Evolutionary conservation across 192 early-diverging fungal species (phyloP).

Genomic region (Coemansia sp.): DNA sequence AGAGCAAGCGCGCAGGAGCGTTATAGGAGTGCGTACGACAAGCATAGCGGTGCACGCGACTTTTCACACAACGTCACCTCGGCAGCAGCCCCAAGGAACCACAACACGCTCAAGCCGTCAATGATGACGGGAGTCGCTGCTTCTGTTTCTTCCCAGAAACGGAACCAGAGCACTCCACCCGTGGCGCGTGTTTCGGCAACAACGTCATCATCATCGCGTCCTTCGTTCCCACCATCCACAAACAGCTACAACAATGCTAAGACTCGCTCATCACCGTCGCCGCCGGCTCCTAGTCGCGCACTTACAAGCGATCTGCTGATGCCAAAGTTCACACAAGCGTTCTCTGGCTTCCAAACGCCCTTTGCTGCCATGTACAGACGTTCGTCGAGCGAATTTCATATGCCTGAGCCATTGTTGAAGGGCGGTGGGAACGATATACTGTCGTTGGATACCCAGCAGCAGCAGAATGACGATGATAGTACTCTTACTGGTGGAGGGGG

Average conservation of each 20-base stretch:
- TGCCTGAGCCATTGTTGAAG: conserved; percentile 30
- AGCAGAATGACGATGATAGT: not conserved
- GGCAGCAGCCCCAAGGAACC: not conserved
- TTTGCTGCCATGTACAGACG: conserved; percentile 20
- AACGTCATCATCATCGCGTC: not conserved
- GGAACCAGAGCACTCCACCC: conserved; percentile 18
- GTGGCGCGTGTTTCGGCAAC: conserved; percentile 4
- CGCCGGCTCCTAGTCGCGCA: conserved; percentile 23
- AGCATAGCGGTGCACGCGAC: conserved; percentile 19
- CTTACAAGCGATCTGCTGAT: conserved; percentile 48
- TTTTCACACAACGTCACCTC: conserved; percentile 7
- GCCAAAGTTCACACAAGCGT: conserved; percentile 34
- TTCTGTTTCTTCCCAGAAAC: not conserved
- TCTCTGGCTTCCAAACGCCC: conserved; percentile 34
- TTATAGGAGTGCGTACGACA: conserved; percentile 13
- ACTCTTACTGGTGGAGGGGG: conserved; percentile 9
- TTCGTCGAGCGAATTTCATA: conserved; percentile 5
- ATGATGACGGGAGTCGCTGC: conserved; percentile 15
- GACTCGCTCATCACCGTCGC: not conserved
- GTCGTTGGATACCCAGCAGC: conserved; percentile 4
- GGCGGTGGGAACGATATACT: conserved; percentile 21
- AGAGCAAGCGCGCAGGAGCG: not conserved
- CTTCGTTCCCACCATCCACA: not conserved
- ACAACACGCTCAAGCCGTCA: conserved; percentile 6
- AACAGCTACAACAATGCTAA: too few relatives aligned